phyloP scores from a whole-genome alignment of 148 eudicot genomes.

The Heliamphora exappendiculata region DNA sequence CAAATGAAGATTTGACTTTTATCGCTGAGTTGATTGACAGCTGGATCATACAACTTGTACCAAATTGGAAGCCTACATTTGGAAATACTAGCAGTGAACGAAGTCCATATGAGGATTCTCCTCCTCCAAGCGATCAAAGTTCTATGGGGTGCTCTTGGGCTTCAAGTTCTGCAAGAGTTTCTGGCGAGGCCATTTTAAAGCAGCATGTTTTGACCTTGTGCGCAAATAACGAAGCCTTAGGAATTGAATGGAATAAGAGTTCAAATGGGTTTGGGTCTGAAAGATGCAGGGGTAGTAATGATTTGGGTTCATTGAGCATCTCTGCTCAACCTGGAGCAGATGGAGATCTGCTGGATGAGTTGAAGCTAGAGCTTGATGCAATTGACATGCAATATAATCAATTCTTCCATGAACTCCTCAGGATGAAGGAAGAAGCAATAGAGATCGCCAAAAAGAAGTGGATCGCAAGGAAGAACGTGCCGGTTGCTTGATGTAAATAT shows the following conservation, averaged over 20 bases:
- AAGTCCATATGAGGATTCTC: constrained; percentile 13
- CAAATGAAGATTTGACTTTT: constrained; percentile 38
- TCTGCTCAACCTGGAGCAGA: constrained; percentile 21
- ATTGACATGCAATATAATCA: constrained; percentile 49
- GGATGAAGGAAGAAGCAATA: constrained; percentile 48
- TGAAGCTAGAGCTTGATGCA: constrained; percentile 54
- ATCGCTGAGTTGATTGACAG: constrained; percentile 58
- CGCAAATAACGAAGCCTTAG: constrained; percentile 2
- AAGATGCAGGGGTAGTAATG: constrained; percentile 19
- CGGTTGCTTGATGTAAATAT: constrained; percentile 25
- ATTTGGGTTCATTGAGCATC: constrained; percentile 29
- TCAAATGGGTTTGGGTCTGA: constrained; percentile 23
- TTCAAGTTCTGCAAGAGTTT: constrained; percentile 2
- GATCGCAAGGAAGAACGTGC: constrained; percentile 31
- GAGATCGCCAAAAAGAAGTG: constrained; percentile 55
- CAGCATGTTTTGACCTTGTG: background rate
- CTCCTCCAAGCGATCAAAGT: constrained; percentile 7
- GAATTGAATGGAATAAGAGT: constrained; percentile 13
- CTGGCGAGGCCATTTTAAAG: constrained; percentile 2
- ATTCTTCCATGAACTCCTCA: constrained; percentile 40
- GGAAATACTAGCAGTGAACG: constrained; percentile 12
- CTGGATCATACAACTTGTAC: constrained; percentile 37
- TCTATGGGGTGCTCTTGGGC: constrained; percentile 4
- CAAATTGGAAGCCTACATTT: constrained; percentile 29
- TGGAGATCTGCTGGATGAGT: constrained; percentile 29